Evolutionary conservation across 2,329 filamentous ascomycete genomes (phyloP), one percentile per base, ranked within the genome.

Genomic region (Diplodia scrobiculata): DNA sequence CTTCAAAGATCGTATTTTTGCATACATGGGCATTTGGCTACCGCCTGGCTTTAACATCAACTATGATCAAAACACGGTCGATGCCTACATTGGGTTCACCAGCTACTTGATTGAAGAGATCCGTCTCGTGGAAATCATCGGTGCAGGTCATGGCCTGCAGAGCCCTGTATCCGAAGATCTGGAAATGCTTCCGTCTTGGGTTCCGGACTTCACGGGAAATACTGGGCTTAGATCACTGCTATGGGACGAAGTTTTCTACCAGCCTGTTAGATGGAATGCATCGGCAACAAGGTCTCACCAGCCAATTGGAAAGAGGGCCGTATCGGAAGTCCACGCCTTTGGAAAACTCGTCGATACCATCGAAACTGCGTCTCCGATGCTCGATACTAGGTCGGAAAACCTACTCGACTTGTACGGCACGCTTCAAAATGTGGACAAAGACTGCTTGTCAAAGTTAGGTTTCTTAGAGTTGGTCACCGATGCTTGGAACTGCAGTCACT

Each of bases 211-310:
- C 52, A 34, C 7, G 2, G n/a, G 34, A 19, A 1, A 0, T 3
- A n/a, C 1, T 1, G 1, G 1, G 4, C 0, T 10, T 25, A 3
- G 0, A 25, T 3, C 50, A 29, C 25, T 52, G 0, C 3, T 38
- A 17, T 19, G 19, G 51, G n/a, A n/a, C n/a, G n/a, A n/a, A n/a
- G n/a, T n/a, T n/a, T 6, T 13, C 32, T 5, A 5, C 2, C 14
- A 13, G 0, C 25, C 3, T 11, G 3, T 36, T 9, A 1, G 5
- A 21, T 54, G 52, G 52, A 21, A 54, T 10, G 52, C 52, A 10
- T 54, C 52, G 0, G 10, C n/a, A 7, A 9, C 7, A n/a, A 54
- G 9, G 13, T 6, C 10, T 5, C 7, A 54, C 11, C n/a, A 34
- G 11, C 21, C 2, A 13, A 13, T 9, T 10, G 2, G 10, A 21